Percentiles rank a stretch among this genome's conserved stretches.
Evolutionary conservation across 2,329 filamentous ascomycete genomes (phyloP).

Genomic region (Aureobasidium sp.): DNA sequence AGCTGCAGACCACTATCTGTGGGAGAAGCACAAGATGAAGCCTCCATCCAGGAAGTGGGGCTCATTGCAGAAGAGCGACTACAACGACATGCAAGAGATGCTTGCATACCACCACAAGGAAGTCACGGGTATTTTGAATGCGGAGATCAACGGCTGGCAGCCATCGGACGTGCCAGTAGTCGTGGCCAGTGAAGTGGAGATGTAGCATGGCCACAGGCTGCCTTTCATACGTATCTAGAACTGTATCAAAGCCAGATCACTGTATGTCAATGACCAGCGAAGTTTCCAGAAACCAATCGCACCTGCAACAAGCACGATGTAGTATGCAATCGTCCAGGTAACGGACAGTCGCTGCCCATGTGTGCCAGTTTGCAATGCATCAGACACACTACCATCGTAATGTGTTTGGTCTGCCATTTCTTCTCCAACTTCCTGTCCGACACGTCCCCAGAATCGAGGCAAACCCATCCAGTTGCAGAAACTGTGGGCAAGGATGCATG

Average conservation of each 20-base stretch:
- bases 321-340: constrained; percentile 71
- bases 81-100: constrained; percentile 47
- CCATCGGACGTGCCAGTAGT: background rate
- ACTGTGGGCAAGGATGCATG: constrained; percentile 67
- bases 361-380: constrained; percentile 26
- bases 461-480: constrained; percentile 93
- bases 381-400: constrained; percentile 6
- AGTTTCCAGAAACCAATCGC: constrained; percentile 61
- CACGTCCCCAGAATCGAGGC: constrained; percentile 73
- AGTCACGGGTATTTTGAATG: constrained; percentile 39
- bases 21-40: constrained; percentile 51
- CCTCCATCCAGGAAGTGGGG: constrained; percentile 52
- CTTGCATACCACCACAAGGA: constrained; percentile 43
- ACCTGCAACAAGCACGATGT: constrained; percentile 64
- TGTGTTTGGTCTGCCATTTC: constrained; percentile 16
- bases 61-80: constrained; percentile 38
- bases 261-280: constrained; percentile 66
- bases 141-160: constrained; percentile 32
- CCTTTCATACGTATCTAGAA: background rate
- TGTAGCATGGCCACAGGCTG: no score
- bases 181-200: background rate
- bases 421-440: constrained; percentile 44
- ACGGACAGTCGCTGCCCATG: constrained; percentile 29
- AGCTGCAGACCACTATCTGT: constrained; percentile 64
- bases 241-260: constrained; percentile 24